Base-by-base conservation (phyloP, 352 stramenopile species). In the Phytophthora pinifolia region DNA sequence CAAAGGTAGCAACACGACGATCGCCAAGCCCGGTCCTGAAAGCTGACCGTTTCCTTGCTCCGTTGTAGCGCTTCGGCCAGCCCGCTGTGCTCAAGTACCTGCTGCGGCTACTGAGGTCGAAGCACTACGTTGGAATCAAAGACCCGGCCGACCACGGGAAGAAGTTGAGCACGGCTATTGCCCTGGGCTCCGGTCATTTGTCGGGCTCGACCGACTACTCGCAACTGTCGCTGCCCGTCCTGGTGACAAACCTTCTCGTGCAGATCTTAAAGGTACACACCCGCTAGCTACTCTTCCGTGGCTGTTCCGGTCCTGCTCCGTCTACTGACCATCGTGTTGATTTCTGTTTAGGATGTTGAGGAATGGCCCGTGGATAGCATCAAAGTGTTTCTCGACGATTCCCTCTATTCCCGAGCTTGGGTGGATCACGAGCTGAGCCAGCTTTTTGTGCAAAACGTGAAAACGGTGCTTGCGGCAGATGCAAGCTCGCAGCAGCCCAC, bases 361-460 rank as follows among this genome's bases (percentile, higher is more conserved):
- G 69, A 75, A 6, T 93, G 83, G 83, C 79, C 83, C 13, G 67
- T 88, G 18, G 85, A 95, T 57, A 92, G 79, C 46, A 74, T 92
- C 29, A 95, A 93, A 57, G 85, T 95, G 14, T 95, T 92, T 64
- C 57, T 95, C 3, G 83, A 93, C 35, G 85, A 95, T 62, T 89
- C 85, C 4, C 65, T 95, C 9, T 83, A 82, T 54, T 72, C 77
- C n/a, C 75, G 85, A 38, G 64, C 86, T 12, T 95, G 85, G 85
- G 85, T 95, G 0, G 83, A 95, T 46, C 79, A 93, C 42, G 81
- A 92, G 29, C 58, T 91, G n/a, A 92, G 83, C 37, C 74, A 74
- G 22, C 43, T 72, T 5, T 95, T 95, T 58, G 81, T 92, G 17
- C 65, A 69, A 37, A 90, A 93, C 25, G 69, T 95, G 30, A 95